A percentile compares a stretch with the other conserved stretches of the same genome.
Evolutionary conservation across 2,329 filamentous ascomycete species (phyloP).

Genomic region (Aspergillus sp.): DNA sequence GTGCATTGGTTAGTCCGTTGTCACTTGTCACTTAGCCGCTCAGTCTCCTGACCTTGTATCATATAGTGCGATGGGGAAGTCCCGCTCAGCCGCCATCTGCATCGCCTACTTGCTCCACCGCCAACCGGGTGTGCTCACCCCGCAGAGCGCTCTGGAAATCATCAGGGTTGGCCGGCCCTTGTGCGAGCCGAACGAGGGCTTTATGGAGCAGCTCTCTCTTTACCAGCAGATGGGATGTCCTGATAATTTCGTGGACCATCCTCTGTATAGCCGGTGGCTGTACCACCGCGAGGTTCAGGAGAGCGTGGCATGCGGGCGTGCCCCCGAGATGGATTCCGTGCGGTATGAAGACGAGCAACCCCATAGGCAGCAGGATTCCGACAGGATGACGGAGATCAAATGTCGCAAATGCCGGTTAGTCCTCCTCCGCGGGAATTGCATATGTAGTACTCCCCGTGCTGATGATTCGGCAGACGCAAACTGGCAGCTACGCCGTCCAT

Average conservation of each 20-base stretch:
- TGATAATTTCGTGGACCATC: constrained; percentile 55
- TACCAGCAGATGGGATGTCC: constrained; percentile 85
- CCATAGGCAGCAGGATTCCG: constrained; percentile 12
- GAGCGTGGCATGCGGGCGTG: constrained; percentile 64
- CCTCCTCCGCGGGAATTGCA: constrained; percentile 12
- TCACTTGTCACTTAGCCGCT: too few relatives aligned
- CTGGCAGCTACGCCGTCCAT: constrained; percentile 60
- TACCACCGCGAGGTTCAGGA: constrained; percentile 57
- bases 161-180: constrained; percentile 63
- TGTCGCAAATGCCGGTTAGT: constrained; percentile 82
- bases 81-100: constrained; percentile 74
- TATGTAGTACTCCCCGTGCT: constrained; percentile 5
- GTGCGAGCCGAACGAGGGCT: constrained; percentile 82
- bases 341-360: constrained; percentile 57
- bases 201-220: constrained; percentile 77
- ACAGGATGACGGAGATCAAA: constrained; percentile 51
- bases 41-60: constrained; percentile 7
- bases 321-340: constrained; percentile 65
- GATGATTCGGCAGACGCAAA: constrained; percentile 37
- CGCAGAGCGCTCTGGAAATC: constrained; percentile 58
- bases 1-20: constrained; percentile 67
- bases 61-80: constrained; percentile 89
- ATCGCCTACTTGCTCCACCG: constrained; percentile 71
- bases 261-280: constrained; percentile 71
- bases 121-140: constrained; percentile 48